Evolutionary conservation across 805 yeast species (phyloP).

Genomic region (Naumovozyma baii): DNA sequence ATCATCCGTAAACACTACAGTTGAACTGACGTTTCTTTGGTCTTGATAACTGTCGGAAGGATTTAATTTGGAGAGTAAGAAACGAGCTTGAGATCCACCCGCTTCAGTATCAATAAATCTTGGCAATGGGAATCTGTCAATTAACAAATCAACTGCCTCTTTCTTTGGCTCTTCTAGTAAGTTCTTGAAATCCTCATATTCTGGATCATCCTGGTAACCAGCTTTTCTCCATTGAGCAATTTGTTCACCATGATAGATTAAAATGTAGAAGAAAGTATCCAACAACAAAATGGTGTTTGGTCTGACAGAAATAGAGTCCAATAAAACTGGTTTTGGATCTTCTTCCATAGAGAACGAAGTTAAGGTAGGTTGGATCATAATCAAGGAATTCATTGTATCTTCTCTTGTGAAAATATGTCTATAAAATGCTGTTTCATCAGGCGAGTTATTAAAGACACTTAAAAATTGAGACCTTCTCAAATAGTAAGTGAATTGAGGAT

Average conservation of each 20-base stretch:
- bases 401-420: slow-evolving; percentile 87
- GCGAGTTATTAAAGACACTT: slow-evolving; percentile 94
- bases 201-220: slow-evolving; percentile 86
- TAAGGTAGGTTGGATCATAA: slow-evolving; percentile 96
- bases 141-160: slow-evolving; percentile 85
- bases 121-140: slow-evolving; percentile 95
- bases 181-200: slow-evolving; percentile 77
- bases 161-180: slow-evolving; percentile 80
- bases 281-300: slow-evolving; percentile 79
- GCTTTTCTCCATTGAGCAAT: slow-evolving; percentile 95
- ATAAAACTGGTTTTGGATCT: slow-evolving; percentile 82
- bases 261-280: slow-evolving; percentile 94
- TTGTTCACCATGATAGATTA: slow-evolving; percentile 90
- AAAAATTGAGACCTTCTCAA: slow-evolving; percentile 92
- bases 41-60: slow-evolving; percentile 79
- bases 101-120: slow-evolving; percentile 95
- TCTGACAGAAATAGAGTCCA: slow-evolving; percentile 86
- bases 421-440: slow-evolving; percentile 96
- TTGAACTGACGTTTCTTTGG: slow-evolving; percentile 41
- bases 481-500: slow-evolving; percentile 94
- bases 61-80: slow-evolving; percentile 86
- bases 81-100: slow-evolving; percentile 97
- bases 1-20: slow-evolving; percentile 92
- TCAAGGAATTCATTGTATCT: slow-evolving; percentile 83
- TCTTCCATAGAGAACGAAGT: slow-evolving; percentile 75